phyloP scores from a whole-genome alignment of 176 grass and related monocot genomes.

The Triticum monococcum region DNA sequence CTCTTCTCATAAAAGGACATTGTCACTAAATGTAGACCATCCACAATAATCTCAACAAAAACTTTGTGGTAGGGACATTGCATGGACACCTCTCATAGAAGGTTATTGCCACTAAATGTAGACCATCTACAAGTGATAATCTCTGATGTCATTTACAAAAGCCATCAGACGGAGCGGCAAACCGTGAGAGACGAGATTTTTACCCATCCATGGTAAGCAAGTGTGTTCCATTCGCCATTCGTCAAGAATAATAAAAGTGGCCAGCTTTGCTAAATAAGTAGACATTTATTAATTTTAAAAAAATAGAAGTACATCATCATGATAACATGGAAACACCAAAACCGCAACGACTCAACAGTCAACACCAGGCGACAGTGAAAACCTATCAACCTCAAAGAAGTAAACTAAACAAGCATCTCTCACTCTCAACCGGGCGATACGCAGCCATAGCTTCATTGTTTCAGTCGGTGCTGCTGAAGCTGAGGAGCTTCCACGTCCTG shows the following conservation, averaged over 20 bases:
- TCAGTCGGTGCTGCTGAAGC: constrained; percentile 12
- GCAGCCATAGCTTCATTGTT: background rate
- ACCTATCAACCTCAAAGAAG: background rate
- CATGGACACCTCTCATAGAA: no score
- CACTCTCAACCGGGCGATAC: background rate
- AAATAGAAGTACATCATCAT: background rate
- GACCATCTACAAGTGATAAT: no score
- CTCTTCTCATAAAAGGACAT: no score
- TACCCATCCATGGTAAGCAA: background rate
- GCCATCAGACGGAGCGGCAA: no score
- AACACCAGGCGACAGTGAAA: background rate
- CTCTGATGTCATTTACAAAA: no score
- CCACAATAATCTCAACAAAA: no score
- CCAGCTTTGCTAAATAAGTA: background rate
- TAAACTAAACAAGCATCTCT: background rate
- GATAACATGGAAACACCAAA: background rate
- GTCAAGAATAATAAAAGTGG: background rate
- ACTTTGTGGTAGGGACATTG: no score
- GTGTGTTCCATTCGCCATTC: background rate
- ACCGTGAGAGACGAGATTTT: no score
- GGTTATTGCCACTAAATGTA: no score
- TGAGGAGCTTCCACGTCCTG: constrained; percentile 42
- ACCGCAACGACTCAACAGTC: background rate
- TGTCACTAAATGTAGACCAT: no score
- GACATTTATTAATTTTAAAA: background rate